Evolutionary conservation across 768 basidiomycete genomes (phyloP).

Genomic region (Naganishia friedmannii): DNA sequence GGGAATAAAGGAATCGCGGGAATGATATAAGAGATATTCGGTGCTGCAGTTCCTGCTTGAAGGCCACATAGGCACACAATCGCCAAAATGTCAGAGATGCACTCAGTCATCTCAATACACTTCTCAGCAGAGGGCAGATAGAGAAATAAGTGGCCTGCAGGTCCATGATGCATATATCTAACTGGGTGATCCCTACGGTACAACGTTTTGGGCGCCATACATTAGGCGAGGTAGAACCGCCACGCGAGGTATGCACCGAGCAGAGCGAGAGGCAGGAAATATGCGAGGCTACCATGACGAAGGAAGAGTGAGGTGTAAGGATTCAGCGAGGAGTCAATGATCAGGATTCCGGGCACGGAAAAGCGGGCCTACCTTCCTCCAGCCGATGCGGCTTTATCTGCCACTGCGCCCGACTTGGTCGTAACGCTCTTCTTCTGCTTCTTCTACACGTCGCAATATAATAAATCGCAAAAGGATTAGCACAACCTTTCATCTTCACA

Average conservation of each 20-base stretch:
- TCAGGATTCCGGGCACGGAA: neutral
- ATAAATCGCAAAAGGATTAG: neutral
- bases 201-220: neutral
- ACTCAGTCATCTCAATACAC: too few relatives aligned
- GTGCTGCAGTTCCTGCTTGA: too few relatives aligned
- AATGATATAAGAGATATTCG: too few relatives aligned
- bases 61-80: too few relatives aligned
- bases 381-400: constrained; percentile 20
- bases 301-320: constrained; percentile 1
- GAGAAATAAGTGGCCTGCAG: too few relatives aligned
- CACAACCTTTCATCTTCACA: neutral
- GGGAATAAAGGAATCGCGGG: too few relatives aligned
- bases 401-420: constrained; percentile 3
- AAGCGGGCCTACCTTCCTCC: constrained; percentile 3
- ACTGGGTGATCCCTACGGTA: too few relatives aligned
- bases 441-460: neutral
- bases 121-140: too few relatives aligned
- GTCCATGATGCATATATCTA: too few relatives aligned
- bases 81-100: too few relatives aligned
- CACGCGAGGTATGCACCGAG: constrained; percentile 84
- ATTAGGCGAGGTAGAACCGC: constrained; percentile 64
- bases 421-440: constrained; percentile 32
- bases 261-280: constrained; percentile 74
- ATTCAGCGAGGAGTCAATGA: too few relatives aligned
- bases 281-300: constrained; percentile 67